phyloP scores from a whole-genome alignment of 2,329 filamentous ascomycete species.

The Helicocarpus griseus region DNA sequence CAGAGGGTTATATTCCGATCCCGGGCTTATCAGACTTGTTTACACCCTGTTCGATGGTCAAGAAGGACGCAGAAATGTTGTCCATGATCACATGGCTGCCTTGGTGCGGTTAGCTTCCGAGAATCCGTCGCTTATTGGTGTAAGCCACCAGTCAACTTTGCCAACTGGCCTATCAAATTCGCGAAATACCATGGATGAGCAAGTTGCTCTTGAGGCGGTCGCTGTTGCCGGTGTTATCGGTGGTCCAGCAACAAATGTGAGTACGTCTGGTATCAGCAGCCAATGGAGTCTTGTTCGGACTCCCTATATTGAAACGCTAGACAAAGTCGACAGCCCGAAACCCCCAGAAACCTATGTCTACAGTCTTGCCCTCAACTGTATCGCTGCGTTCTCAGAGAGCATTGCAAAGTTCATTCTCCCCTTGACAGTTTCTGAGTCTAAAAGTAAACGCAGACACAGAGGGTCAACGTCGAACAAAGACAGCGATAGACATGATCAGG shows the following conservation, averaged over 20 bases:
- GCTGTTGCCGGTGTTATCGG: constrained; percentile 82
- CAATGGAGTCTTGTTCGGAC: constrained; percentile 86
- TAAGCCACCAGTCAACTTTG: constrained; percentile 79
- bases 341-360: constrained; percentile 93
- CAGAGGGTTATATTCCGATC: constrained; percentile 72
- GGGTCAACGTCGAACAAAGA: constrained; percentile 26
- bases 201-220: constrained; percentile 80
- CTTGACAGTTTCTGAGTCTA: constrained; percentile 70
- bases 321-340: constrained; percentile 74
- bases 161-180: constrained; percentile 53
- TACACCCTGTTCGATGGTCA: constrained; percentile 70
- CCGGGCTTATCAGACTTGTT: constrained; percentile 65
- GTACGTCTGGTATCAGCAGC: constrained; percentile 66
- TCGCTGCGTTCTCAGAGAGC: constrained; percentile 83
- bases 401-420: constrained; percentile 89
- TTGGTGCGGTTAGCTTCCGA: constrained; percentile 92
- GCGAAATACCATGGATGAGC: constrained; percentile 57
- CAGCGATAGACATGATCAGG: constrained; percentile 23
- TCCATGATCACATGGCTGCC: constrained; percentile 73
- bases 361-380: constrained; percentile 75
- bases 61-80: constrained; percentile 61
- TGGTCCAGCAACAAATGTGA: constrained; percentile 56
- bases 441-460: constrained; percentile 38
- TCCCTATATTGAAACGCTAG: constrained; percentile 85
- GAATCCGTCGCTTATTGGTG: constrained; percentile 77